These are phyloP conservation scores for Malus hybrid DNA, from an alignment of 331 rosid genomes.

Conservation along the genomic window DNA sequence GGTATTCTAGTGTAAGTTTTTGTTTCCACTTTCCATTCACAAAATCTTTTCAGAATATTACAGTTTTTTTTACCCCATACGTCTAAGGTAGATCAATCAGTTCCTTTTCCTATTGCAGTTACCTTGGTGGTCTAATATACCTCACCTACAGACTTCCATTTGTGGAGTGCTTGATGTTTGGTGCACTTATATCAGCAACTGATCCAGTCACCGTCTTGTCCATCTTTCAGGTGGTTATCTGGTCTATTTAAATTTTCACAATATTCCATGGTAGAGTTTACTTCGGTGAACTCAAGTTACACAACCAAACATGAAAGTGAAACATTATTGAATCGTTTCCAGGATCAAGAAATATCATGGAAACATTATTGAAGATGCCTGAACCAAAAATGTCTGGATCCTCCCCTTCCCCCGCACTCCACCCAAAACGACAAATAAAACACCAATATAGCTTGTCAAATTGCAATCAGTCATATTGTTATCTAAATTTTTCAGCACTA, in stretches of 20 bases:
- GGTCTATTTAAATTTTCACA: not conserved
- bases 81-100: conserved; percentile 1
- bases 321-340: not conserved
- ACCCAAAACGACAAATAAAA: not conserved
- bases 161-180: conserved; percentile 96
- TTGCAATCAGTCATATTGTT: not conserved
- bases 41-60: not conserved
- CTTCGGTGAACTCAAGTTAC: conserved; percentile 11
- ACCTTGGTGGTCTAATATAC: conserved; percentile 76
- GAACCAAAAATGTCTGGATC: not conserved
- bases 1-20: conserved; percentile 73
- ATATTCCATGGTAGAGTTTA: not conserved
- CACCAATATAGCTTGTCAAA: not conserved
- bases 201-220: conserved; percentile 96
- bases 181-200: conserved; percentile 95
- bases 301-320: not conserved
- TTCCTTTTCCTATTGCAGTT: conserved; percentile 39
- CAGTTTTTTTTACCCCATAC: conserved; percentile 6
- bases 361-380: not conserved
- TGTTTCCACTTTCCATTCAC: not conserved
- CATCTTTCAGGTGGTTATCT: conserved; percentile 74
- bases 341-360: not conserved
- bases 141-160: conserved; percentile 87
- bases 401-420: not conserved
- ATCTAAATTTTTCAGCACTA: not conserved